Conservation (phyloP, 164 flowering plant species). For the Tinospora cordifolia region DNA sequence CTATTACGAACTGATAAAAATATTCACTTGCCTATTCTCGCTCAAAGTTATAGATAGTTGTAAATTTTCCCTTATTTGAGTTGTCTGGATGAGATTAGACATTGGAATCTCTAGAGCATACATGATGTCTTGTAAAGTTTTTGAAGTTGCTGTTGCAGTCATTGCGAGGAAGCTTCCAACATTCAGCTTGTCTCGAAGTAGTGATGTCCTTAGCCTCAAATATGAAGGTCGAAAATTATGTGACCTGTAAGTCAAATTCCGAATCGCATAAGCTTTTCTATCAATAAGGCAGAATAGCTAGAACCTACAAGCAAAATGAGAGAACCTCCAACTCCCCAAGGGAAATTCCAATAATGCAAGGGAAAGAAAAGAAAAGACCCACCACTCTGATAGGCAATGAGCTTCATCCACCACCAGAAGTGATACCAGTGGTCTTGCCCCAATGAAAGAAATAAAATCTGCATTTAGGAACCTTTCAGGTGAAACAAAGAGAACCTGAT, state of each 20-base stretch:
- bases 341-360: background rate
- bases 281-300: conserved; percentile 1
- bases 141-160: conserved; percentile 93
- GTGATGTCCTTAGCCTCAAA: conserved; percentile 83
- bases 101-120: conserved; percentile 67
- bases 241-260: conserved; percentile 48
- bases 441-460: conserved; percentile 63
- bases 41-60: conserved; percentile 63
- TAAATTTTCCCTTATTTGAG: conserved; percentile 61
- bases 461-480: conserved; percentile 84
- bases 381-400: conserved; percentile 98
- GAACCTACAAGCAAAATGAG: background rate
- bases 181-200: conserved; percentile 57
- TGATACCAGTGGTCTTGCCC: conserved; percentile 41
- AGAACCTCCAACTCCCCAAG: background rate
- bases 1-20: background rate
- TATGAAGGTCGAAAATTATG: conserved; percentile 97
- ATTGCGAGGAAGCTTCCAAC: conserved; percentile 79
- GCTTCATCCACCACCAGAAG: conserved; percentile 97
- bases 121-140: conserved; percentile 64
- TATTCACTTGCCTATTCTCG: conserved; percentile 53
- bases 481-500: conserved; percentile 93
- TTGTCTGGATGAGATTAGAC: conserved; percentile 55
- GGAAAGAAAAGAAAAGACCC: conserved; percentile 15
- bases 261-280: background rate